Evolutionary conservation across 768 basidiomycete genomes (phyloP), one percentile per base, ranked within the genome.

Genomic region (Rhodotorula toruloides): DNA sequence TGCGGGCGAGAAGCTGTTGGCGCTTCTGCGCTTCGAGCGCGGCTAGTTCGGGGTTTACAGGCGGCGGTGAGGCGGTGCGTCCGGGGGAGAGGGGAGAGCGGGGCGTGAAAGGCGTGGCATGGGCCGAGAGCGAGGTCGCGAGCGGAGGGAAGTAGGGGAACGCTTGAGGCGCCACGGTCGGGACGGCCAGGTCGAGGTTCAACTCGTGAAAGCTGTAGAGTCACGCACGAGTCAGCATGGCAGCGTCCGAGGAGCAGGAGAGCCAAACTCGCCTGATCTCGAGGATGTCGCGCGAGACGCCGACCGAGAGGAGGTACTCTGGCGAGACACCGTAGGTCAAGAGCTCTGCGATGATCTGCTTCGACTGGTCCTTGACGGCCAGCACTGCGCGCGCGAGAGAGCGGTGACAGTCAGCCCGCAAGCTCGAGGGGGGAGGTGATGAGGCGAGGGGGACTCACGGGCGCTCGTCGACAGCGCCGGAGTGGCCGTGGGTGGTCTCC

Each of bases 231-330:
- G 36, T 58, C 22, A 46, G 25, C 37, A 21, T 17, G 1, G 12
- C 14, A 17, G 1, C 2, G 32, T 1, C 3, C 9, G 36, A 46
- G 29, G 31, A 1, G 36, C n/a, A 19, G 11, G 37, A 36, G 46
- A 37, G 46, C 34, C 25, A 19, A 22, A 12, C 19, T 7, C 48
- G 44, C 60, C 57, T 42, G 47, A 59, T 43, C n/a, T 46, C 36
- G 34, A 70, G 48, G 16, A 66, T 59, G n/a, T 63, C 58, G 32
- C 52, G 50, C 21, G 69, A 70, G 42, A 70, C 49, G 34, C 69
- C 69, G 53, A 66, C 61, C 21, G 59, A 55, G 21, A 70, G 40
- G 46, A 70, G 39, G 58, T 70, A 70, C n/a, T 62, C 61, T 2
- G 69, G 40, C 4, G 69, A 54, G 4, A 70, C 65, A 22, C 64